phyloP scores from a whole-genome alignment of 345 rosid species.

The Theobroma cacao region DNA sequence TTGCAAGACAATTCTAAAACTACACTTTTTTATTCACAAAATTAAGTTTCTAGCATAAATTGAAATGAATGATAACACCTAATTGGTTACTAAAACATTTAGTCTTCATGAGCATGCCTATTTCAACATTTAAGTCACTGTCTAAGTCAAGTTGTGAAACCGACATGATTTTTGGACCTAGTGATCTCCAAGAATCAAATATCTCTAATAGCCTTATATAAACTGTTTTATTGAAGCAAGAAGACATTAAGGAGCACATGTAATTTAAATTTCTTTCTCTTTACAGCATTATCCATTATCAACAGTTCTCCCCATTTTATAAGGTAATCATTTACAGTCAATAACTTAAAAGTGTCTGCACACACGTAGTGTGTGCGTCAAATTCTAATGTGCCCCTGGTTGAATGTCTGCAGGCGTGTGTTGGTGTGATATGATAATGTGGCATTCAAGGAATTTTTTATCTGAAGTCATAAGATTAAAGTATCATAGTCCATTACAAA shows the following conservation, averaged over 20 bases:
- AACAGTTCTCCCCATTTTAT: background rate
- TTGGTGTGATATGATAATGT: background rate
- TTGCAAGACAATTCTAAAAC: background rate
- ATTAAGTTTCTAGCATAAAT: background rate
- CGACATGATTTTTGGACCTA: background rate
- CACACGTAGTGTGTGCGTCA: background rate
- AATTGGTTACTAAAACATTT: background rate
- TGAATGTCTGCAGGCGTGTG: background rate
- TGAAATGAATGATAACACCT: background rate
- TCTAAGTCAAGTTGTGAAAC: background rate
- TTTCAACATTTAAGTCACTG: background rate
- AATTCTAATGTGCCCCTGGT: too few species aligned
- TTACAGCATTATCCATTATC: background rate
- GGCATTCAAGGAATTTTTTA: background rate
- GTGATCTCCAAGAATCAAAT: background rate
- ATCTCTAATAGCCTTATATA: background rate
- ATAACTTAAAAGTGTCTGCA: background rate
- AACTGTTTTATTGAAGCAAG: background rate
- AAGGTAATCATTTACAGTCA: background rate
- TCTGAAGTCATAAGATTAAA: background rate
- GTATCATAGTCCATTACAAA: background rate
- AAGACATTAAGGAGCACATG: too few species aligned
- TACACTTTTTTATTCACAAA: background rate
- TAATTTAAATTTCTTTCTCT: background rate
- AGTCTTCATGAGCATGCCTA: background rate